Conservation (phyloP, 2,329 filamentous ascomycete genomes). For the Talaromyces sp. region DNA sequence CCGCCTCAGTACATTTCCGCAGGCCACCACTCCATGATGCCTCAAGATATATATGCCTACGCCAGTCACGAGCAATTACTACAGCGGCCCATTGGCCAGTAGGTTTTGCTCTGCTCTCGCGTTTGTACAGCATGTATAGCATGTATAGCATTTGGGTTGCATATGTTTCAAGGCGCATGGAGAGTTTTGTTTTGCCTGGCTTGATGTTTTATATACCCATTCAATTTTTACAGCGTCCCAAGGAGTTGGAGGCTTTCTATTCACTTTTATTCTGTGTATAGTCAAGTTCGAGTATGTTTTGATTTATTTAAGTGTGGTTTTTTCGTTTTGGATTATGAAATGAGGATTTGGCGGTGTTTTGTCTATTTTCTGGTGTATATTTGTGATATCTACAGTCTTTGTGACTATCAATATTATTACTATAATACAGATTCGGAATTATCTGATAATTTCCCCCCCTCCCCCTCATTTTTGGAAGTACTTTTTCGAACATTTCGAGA, state of each 20-base stretch:
- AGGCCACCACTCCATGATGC: constrained; percentile 8
- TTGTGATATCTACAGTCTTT: not conserved
- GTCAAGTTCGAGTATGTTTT: no score
- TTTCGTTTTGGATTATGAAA: no score
- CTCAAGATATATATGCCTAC: constrained; percentile 11
- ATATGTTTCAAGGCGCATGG: not conserved
- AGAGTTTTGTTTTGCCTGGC: not conserved
- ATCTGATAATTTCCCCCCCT: no score
- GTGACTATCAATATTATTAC: not conserved
- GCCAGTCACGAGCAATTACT: constrained; percentile 10
- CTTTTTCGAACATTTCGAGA: no score
- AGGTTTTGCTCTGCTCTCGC: not conserved
- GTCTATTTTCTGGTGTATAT: not conserved
- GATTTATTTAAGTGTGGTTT: no score
- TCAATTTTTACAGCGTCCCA: not conserved
- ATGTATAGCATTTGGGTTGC: not conserved
- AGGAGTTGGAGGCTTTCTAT: not conserved
- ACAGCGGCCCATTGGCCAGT: constrained; percentile 7
- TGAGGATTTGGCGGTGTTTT: not conserved
- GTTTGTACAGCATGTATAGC: no score
- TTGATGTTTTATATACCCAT: not conserved
- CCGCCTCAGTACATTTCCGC: constrained; percentile 18
- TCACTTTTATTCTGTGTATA: no score
- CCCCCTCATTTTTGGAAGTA: no score
- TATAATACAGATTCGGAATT: no score